phyloP scores from a whole-genome alignment of 2,329 filamentous ascomycete species.

The Sporothrix pseudoabietina region DNA sequence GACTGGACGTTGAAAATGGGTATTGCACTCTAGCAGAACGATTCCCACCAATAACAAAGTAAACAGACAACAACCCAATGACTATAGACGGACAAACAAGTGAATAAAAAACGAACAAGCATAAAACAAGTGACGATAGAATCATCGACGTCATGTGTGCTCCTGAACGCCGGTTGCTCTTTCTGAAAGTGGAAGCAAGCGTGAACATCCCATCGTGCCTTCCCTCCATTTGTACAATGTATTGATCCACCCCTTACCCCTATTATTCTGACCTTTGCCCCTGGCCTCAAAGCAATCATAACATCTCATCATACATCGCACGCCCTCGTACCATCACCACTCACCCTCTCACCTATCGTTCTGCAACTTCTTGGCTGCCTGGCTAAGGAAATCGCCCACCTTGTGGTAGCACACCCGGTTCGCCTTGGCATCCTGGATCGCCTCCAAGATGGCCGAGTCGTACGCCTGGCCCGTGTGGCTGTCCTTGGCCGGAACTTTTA shows the following conservation, averaged over 20 bases:
- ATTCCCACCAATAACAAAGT: not conserved
- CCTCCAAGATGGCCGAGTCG: conserved; percentile 39
- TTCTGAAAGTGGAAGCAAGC: not conserved
- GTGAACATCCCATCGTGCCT: conserved; percentile 3
- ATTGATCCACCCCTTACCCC: not conserved
- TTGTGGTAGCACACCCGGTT: conserved; percentile 38
- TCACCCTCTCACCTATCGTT: not conserved
- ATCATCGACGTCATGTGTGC: not conserved
- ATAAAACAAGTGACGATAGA: not conserved
- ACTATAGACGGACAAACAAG: not conserved
- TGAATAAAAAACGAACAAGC: not conserved
- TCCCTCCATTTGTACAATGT: conserved; percentile 3
- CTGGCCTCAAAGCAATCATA: not conserved
- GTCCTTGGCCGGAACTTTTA: conserved; percentile 39
- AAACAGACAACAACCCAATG: not conserved
- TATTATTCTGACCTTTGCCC: not conserved
- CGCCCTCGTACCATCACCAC: not conserved
- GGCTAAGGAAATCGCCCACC: conserved; percentile 34
- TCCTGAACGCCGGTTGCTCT: conserved; percentile 11
- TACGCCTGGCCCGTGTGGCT: conserved; percentile 38
- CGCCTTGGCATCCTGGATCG: conserved; percentile 39
- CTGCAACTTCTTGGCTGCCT: conserved; percentile 32
- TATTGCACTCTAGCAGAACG: not conserved
- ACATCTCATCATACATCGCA: not conserved
- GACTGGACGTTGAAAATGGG: not conserved